Percentiles rank a stretch among this genome's conserved stretches.
Evolutionary conservation across 306 rosid species (phyloP).

Genomic region (Corylus avellana): DNA sequence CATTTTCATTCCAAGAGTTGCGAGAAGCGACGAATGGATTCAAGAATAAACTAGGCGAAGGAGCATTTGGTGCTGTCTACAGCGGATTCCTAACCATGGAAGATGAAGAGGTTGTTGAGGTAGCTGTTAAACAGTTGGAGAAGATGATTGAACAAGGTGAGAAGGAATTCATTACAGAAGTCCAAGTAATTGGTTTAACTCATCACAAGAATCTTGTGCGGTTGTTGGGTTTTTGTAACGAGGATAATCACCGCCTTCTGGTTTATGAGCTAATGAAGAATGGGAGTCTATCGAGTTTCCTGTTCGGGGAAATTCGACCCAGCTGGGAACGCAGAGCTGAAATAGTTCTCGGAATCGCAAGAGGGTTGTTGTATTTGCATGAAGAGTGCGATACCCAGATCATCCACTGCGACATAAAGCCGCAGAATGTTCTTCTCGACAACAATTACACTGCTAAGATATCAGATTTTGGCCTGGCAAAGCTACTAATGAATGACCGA

Average conservation of each 20-base stretch:
- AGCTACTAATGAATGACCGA: conserved; percentile 27
- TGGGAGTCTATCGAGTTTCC: conserved; percentile 31
- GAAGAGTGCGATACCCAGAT: conserved; percentile 34
- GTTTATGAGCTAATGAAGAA: conserved; percentile 39
- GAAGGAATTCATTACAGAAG: conserved; percentile 39
- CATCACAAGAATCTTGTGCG: conserved; percentile 37
- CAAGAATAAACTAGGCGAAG: conserved; percentile 30
- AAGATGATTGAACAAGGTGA: conserved; percentile 26
- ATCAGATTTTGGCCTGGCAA: conserved; percentile 40
- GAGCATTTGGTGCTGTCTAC: conserved; percentile 31
- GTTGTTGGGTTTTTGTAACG: conserved; percentile 36
- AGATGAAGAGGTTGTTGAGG: conserved; percentile 26
- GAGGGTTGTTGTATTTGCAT: conserved; percentile 17
- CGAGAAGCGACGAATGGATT: conserved; percentile 40
- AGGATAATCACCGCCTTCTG: conserved; percentile 30
- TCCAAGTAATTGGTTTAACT: conserved; percentile 40
- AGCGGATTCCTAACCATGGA: conserved; percentile 33
- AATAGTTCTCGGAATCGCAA: conserved; percentile 32
- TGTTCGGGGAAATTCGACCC: conserved; percentile 28
- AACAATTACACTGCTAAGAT: conserved; percentile 29
- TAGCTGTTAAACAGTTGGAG: conserved; percentile 37
- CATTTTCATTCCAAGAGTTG: conserved; percentile 35
- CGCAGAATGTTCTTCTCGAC: conserved; percentile 44
- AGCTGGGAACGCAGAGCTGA: conserved; percentile 34
- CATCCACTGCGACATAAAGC: conserved; percentile 44